These are phyloP conservation scores for Nicotiana benthamiana DNA, from an alignment of 257 asterid genomes.

Conservation along the genomic window DNA sequence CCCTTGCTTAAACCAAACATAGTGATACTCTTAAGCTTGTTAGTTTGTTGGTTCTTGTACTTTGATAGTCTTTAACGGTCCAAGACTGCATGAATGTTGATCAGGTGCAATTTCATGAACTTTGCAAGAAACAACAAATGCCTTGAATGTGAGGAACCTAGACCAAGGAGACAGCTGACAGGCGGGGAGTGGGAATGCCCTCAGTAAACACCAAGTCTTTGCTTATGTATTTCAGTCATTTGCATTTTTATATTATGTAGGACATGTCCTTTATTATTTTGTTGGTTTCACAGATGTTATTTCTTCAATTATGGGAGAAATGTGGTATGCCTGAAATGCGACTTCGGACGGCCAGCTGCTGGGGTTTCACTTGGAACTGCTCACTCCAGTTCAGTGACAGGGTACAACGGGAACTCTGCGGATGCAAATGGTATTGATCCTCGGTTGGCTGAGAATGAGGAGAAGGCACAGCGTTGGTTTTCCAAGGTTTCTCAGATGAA, in stretches of 20 bases:
- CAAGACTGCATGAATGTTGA: conserved; percentile 9
- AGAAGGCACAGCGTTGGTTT: conserved; percentile 31
- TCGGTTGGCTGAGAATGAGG: conserved; percentile 26
- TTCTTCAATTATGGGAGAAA: conserved; percentile 80
- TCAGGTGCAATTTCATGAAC: conserved; percentile 94
- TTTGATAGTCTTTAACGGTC: not conserved
- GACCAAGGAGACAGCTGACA: conserved; percentile 62
- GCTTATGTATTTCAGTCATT: not conserved
- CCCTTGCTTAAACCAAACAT: not conserved
- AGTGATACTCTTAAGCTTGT: not conserved
- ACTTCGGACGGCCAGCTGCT: conserved; percentile 59
- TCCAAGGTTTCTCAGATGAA: conserved; percentile 22
- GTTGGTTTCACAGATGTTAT: conserved; percentile 43
- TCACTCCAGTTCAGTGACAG: conserved; percentile 25
- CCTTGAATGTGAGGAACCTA: conserved; percentile 84
- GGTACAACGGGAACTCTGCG: conserved; percentile 11
- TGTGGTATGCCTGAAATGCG: conserved; percentile 72
- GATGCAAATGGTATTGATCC: conserved; percentile 16
- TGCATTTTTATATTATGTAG: not conserved
- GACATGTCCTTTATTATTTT: not conserved
- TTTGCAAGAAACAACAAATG: conserved; percentile 81
- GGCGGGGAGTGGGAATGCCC: conserved; percentile 99
- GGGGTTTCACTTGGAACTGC: conserved; percentile 24
- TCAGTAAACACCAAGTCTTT: conserved; percentile 44
- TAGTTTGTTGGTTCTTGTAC: not conserved